phyloP scores from a whole-genome alignment of 2,329 filamentous ascomycete genomes.

The Cordyceps tenuipes region DNA sequence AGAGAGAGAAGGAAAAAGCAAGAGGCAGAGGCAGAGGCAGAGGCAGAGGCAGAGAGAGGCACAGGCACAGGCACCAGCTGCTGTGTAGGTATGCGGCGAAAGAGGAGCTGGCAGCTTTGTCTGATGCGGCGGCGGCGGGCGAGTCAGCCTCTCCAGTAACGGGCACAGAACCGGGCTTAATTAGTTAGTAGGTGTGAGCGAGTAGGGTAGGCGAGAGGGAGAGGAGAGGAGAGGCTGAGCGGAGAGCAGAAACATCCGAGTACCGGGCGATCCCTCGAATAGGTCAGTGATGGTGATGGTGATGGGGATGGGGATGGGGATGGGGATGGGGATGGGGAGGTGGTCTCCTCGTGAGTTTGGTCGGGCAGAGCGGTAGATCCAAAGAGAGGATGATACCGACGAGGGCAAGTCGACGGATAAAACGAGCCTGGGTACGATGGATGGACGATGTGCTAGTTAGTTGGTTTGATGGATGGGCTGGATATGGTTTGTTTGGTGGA shows the following conservation, averaged over 20 bases:
- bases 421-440: neutral
- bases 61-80: neutral
- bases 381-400: neutral
- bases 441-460: neutral
- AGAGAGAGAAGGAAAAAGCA: neutral
- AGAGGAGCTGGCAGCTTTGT: neutral
- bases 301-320: no score
- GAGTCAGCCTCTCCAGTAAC: constrained; percentile 7
- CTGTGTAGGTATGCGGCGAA: neutral
- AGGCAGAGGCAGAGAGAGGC: neutral
- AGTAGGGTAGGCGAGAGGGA: neutral
- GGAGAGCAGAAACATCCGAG: constrained; percentile 5
- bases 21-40: neutral
- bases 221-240: neutral
- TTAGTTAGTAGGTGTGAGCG: neutral
- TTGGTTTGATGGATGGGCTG: neutral
- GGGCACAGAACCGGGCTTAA: neutral
- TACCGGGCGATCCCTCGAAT: constrained; percentile 1
- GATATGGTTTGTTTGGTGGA: neutral
- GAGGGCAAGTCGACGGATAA: neutral
- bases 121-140: constrained; percentile 3
- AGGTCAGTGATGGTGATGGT: neutral
- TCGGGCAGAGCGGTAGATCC: neutral
- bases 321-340: neutral
- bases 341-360: neutral